Evolutionary conservation across 148 eudicot species (phyloP).

Genomic region (Dysphania ambrosioides): DNA sequence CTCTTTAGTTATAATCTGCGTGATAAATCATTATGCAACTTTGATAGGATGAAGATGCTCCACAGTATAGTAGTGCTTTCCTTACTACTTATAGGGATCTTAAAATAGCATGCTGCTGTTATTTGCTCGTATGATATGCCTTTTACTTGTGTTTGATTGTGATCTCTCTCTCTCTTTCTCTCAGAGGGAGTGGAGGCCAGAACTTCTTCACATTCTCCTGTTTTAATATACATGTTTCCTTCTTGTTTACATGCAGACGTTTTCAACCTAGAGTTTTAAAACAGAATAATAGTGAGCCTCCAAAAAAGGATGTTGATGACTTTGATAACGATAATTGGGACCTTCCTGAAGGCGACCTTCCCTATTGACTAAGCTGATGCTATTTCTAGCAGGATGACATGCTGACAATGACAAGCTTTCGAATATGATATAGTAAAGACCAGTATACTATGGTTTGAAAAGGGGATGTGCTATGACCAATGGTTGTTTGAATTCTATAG

Average conservation of each 20-base stretch:
- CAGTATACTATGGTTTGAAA: background rate
- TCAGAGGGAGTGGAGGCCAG: too few species aligned
- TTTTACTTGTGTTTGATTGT: background rate
- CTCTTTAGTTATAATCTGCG: background rate
- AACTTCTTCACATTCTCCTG: background rate
- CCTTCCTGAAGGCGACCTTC: slow-evolving; percentile 41
- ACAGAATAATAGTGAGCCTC: slow-evolving; percentile 22
- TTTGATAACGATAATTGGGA: slow-evolving; percentile 63
- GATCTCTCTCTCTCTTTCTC: background rate
- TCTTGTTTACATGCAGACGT: slow-evolving; percentile 29
- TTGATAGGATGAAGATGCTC: background rate
- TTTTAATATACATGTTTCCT: background rate
- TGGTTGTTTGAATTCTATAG: background rate
- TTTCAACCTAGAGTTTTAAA: slow-evolving; percentile 29
- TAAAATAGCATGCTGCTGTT: background rate
- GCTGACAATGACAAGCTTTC: slow-evolving; percentile 8
- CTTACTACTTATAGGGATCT: background rate
- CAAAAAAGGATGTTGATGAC: slow-evolving; percentile 29
- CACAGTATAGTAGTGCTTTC: background rate
- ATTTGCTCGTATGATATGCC: background rate
- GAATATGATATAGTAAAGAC: slow-evolving; percentile 1
- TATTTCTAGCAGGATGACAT: background rate
- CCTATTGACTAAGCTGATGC: slow-evolving; percentile 24
- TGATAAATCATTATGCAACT: background rate
- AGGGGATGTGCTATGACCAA: background rate